phyloP scores from a whole-genome alignment of 2,329 filamentous ascomycete genomes.

The Fusarium poae region DNA sequence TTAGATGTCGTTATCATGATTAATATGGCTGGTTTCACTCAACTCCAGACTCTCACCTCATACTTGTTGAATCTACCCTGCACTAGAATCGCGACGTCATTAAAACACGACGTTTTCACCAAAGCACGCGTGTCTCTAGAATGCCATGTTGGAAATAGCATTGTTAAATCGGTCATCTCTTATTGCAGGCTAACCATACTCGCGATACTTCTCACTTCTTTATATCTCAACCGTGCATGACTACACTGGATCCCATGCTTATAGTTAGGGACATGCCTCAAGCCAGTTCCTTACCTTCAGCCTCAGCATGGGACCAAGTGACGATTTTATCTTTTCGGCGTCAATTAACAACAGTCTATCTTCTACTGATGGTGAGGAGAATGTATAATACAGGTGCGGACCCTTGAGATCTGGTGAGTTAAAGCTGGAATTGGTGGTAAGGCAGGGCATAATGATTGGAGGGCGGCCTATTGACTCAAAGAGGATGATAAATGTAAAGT shows the following conservation, averaged over 20 bases:
- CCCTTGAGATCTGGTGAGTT: no score
- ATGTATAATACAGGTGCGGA: no score
- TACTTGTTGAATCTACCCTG: conserved; percentile 23
- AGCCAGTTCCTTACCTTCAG: background rate
- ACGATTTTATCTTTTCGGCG: no score
- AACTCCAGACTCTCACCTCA: background rate
- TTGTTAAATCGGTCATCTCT: no score
- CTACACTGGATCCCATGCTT: background rate
- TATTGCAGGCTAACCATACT: background rate
- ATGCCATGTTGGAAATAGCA: background rate
- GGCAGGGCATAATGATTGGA: background rate
- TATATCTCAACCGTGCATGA: background rate
- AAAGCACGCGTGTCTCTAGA: conserved; percentile 13
- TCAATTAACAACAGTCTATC: no score
- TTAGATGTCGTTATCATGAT: background rate
- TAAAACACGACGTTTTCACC: conserved; percentile 8
- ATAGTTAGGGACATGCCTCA: background rate
- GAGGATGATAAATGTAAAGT: background rate
- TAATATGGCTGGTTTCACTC: background rate
- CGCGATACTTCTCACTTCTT: background rate
- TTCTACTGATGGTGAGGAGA: no score
- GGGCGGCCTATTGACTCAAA: background rate
- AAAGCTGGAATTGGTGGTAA: no score
- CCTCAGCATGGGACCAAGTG: background rate
- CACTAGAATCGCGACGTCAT: conserved; percentile 30